These are phyloP conservation scores for Colletotrichum liaoningense DNA, from an alignment of 2,329 filamentous ascomycete genomes.

Conservation along the genomic window DNA sequence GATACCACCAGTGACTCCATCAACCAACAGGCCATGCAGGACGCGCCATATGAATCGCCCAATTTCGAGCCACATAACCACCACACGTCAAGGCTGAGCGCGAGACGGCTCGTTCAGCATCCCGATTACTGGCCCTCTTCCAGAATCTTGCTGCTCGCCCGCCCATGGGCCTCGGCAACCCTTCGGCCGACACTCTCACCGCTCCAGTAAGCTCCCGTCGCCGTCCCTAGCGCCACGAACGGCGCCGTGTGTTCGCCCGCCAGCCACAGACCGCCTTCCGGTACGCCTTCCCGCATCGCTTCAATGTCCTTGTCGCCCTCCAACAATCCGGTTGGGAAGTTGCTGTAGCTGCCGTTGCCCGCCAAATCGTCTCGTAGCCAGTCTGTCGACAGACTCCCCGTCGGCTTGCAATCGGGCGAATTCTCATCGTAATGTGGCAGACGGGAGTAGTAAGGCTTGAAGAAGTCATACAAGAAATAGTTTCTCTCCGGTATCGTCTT, in stretches of 20 bases:
- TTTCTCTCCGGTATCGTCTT: conserved; percentile 59
- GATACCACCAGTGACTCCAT: background rate
- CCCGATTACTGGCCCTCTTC: background rate
- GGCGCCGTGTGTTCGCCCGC: conserved; percentile 92
- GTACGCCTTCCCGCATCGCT: conserved; percentile 70
- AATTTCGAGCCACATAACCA: background rate
- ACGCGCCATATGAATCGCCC: too few species aligned
- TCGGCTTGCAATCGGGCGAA: conserved; percentile 70
- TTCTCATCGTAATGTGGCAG: conserved; percentile 74
- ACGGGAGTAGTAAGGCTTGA: conserved; percentile 81
- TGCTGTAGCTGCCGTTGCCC: conserved; percentile 85
- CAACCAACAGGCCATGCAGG: too few species aligned
- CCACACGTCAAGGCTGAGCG: background rate
- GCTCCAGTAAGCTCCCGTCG: conserved; percentile 92
- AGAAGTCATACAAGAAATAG: conserved; percentile 71
- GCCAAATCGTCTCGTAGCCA: conserved; percentile 86
- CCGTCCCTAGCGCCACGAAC: conserved; percentile 88
- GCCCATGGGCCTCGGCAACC: conserved; percentile 66
- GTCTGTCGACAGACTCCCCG: conserved; percentile 74
- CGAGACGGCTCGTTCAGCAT: background rate
- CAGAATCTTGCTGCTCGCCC: conserved; percentile 11
- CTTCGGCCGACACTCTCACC: conserved; percentile 81
- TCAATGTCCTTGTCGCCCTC: conserved; percentile 80
- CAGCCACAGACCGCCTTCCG: conserved; percentile 80
- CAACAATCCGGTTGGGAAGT: conserved; percentile 82